Evolutionary conservation across 768 basidiomycete genomes (phyloP).

Genomic region (Fomitopsis pulvina): DNA sequence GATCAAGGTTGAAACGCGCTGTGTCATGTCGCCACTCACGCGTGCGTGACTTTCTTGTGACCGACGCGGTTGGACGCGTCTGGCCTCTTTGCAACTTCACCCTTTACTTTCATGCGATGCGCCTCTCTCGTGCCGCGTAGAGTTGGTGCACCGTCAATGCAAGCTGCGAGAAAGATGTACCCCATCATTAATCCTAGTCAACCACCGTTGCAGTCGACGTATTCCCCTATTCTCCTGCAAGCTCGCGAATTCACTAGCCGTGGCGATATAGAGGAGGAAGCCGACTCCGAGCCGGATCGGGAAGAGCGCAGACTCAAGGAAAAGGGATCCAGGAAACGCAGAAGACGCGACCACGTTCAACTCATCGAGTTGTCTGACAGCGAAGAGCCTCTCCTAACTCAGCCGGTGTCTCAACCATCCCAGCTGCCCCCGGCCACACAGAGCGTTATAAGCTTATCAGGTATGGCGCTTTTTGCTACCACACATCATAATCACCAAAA

Average conservation of each 20-base stretch:
- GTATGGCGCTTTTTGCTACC: background rate
- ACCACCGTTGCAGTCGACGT: no score
- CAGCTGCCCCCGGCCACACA: background rate
- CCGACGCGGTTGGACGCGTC: no score
- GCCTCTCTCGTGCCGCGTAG: no score
- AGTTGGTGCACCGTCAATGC: no score
- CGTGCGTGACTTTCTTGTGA: no score
- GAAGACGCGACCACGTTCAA: conserved; percentile 14
- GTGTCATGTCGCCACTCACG: no score
- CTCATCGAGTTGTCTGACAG: conserved; percentile 16
- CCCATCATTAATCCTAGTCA: no score
- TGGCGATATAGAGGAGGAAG: conserved; percentile 11
- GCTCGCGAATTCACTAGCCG: background rate
- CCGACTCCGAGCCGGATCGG: conserved; percentile 71
- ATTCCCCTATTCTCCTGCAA: no score
- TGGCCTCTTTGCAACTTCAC: no score
- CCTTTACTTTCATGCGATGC: no score
- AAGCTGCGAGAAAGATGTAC: no score
- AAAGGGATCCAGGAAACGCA: conserved; percentile 20
- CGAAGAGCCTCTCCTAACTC: conserved; percentile 1
- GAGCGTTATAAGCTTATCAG: background rate
- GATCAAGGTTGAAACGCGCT: no score
- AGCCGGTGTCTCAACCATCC: background rate
- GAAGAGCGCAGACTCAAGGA: conserved; percentile 28
- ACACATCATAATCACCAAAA: background rate